A percentile compares a stretch with the other conserved stretches of the same genome.
Evolutionary conservation across 2,329 filamentous ascomycete species (phyloP).

Genomic region (Diplodia sapinea): DNA sequence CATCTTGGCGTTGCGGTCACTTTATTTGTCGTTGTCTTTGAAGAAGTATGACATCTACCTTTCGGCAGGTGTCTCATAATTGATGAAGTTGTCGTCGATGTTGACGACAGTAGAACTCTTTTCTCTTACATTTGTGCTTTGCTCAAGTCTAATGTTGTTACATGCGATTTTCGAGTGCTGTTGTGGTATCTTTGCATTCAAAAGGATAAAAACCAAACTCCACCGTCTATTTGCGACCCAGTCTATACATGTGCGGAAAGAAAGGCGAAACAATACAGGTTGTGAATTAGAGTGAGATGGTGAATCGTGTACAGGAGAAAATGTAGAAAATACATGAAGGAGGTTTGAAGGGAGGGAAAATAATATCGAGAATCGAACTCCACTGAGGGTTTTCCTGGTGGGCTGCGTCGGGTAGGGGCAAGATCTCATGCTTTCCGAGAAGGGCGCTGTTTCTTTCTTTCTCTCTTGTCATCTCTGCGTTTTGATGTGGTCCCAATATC

Average conservation of each 20-base stretch:
- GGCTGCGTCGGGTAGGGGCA: not conserved
- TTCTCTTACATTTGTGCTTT: not conserved
- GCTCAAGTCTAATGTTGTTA: conserved; percentile 4
- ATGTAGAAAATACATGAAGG: not conserved
- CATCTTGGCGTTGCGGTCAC: not conserved
- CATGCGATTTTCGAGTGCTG: conserved; percentile 11
- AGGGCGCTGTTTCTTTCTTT: not conserved
- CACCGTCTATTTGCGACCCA: conserved; percentile 6
- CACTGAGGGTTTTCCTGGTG: not conserved
- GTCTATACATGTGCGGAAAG: not conserved
- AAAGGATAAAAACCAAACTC: not conserved
- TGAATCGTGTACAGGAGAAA: not conserved
- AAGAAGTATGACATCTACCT: too few species aligned
- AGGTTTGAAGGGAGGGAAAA: not conserved
- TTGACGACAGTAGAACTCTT: not conserved
- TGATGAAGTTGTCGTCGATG: not conserved
- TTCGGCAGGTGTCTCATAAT: not conserved
- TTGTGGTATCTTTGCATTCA: conserved; percentile 20
- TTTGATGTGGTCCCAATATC: conserved; percentile 1
- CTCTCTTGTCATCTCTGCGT: conserved; percentile 2
- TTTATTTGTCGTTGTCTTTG: not conserved
- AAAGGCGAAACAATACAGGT: not conserved
- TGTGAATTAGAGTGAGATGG: not conserved
- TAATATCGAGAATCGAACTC: not conserved
- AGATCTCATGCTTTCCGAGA: not conserved